phyloP scores from a whole-genome alignment of 129 eudicot species.

The Pittosporum tobira region DNA sequence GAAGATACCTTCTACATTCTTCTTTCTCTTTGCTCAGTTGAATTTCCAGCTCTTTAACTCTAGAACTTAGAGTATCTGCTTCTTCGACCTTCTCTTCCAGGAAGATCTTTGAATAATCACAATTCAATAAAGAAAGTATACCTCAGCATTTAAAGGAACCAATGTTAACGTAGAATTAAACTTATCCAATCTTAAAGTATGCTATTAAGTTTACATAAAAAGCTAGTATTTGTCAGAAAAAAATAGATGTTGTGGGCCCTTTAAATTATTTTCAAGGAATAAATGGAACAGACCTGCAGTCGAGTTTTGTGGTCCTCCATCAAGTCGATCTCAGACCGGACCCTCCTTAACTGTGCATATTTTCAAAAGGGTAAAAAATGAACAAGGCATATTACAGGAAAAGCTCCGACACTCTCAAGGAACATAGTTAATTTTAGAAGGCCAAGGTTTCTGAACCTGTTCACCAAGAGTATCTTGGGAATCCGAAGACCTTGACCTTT shows the following conservation, averaged over 20 bases:
- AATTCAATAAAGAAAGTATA: not conserved
- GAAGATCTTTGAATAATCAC: slow-evolving; percentile 34
- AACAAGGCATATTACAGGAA: not conserved
- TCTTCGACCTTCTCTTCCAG: slow-evolving; percentile 53
- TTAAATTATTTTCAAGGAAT: too few species aligned
- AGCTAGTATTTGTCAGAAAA: not conserved
- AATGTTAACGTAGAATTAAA: not conserved
- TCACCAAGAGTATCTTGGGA: slow-evolving; percentile 37
- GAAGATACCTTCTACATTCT: slow-evolving; percentile 51
- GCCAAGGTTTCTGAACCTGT: slow-evolving; percentile 32
- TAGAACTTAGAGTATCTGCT: slow-evolving; percentile 48
- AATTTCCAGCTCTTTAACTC: slow-evolving; percentile 59
- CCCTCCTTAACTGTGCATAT: slow-evolving; percentile 51
- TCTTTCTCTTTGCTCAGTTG: slow-evolving; percentile 59
- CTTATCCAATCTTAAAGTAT: too few species aligned
- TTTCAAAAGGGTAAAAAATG: slow-evolving; percentile 4
- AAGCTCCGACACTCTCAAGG: not conserved
- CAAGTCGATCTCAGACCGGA: slow-evolving; percentile 39
- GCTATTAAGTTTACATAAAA: too few species aligned
- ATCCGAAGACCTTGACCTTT: slow-evolving; percentile 33
- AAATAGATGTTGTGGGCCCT: not conserved
- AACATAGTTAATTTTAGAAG: not conserved
- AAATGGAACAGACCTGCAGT: slow-evolving; percentile 47
- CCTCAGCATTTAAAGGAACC: not conserved
- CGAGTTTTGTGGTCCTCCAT: slow-evolving; percentile 47